These are phyloP conservation scores for Eragrostis curvula DNA, from an alignment of 176 grass and related monocot species.

Conservation along the genomic window DNA sequence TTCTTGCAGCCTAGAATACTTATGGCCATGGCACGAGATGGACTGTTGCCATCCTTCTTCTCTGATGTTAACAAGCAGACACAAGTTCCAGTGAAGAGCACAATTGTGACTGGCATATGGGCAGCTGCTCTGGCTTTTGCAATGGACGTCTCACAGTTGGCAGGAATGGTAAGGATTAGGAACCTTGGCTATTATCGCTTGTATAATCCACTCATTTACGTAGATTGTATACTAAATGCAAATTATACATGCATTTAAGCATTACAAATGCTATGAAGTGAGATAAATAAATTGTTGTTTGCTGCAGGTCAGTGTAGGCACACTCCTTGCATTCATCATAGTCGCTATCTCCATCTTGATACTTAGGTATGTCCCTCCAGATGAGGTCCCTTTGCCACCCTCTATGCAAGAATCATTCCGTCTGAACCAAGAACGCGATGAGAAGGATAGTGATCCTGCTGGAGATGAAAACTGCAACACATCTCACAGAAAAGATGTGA, in stretches of 20 bases:
- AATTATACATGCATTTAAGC: constrained; percentile 15
- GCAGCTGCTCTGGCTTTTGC: constrained; percentile 77
- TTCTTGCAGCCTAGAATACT: constrained; percentile 92
- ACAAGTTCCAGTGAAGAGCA: constrained; percentile 97
- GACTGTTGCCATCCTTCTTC: constrained; percentile 88
- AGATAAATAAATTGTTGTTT: constrained; percentile 3
- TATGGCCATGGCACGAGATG: constrained; percentile 98
- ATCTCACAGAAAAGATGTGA: constrained; percentile 60
- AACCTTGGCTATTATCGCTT: constrained; percentile 8
- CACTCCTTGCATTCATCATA: constrained; percentile 92
- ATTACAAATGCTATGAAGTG: neutral
- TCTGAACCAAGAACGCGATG: constrained; percentile 57
- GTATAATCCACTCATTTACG: constrained; percentile 20
- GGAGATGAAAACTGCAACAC: constrained; percentile 39
- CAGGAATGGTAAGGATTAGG: constrained; percentile 97
- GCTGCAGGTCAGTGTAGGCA: constrained; percentile 96
- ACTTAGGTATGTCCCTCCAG: constrained; percentile 96
- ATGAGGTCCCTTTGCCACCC: constrained; percentile 73
- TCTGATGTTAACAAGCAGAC: constrained; percentile 75
- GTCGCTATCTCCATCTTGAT: constrained; percentile 94
- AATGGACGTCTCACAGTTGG: constrained; percentile 98
- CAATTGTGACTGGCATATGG: constrained; percentile 73
- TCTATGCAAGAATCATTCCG: constrained; percentile 65
- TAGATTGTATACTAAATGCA: constrained; percentile 1
- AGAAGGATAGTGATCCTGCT: constrained; percentile 23